A percentile compares a stretch with the other conserved stretches of the same genome.
phyloP scores from a whole-genome alignment of 2,329 filamentous ascomycete genomes.

The Keithomyces neogunnii region DNA sequence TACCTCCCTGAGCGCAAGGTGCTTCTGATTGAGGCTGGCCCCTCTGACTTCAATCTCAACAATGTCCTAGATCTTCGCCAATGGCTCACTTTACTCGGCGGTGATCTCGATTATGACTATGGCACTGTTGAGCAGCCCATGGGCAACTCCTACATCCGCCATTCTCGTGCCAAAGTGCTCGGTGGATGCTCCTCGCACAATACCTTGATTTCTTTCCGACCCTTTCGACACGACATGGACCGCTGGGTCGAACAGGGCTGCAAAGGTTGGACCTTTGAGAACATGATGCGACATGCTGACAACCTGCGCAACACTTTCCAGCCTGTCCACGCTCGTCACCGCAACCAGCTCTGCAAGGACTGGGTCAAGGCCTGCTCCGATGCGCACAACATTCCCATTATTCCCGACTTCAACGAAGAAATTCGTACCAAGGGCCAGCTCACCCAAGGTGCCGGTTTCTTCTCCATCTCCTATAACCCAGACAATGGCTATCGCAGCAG shows the following conservation, averaged over 20 bases:
- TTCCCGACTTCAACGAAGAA: conserved; percentile 79
- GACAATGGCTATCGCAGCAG: conserved; percentile 78
- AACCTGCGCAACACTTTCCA: conserved; percentile 85
- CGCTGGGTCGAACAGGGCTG: conserved; percentile 77
- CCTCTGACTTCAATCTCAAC: conserved; percentile 82
- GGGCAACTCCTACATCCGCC: conserved; percentile 85
- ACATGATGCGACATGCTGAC: conserved; percentile 72
- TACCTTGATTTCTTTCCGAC: conserved; percentile 85
- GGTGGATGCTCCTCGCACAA: conserved; percentile 93
- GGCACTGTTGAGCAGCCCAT: conserved; percentile 82
- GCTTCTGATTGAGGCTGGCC: conserved; percentile 79
- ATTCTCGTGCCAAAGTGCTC: conserved; percentile 86
- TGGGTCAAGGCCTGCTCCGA: conserved; percentile 77
- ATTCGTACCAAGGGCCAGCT: conserved; percentile 67
- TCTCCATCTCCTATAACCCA: conserved; percentile 85
- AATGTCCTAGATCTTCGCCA: conserved; percentile 79
- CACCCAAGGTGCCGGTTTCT: conserved; percentile 75
- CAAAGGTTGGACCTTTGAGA: conserved; percentile 79
- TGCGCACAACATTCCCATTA: conserved; percentile 71
- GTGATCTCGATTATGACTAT: conserved; percentile 88
- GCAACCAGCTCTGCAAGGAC: conserved; percentile 86
- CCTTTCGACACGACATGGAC: conserved; percentile 80
- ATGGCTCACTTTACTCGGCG: conserved; percentile 77
- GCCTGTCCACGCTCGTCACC: conserved; percentile 75
- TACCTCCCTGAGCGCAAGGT: conserved; percentile 77